Base-by-base conservation (phyloP, 1,139 yeast genomes). In the Suhomyces panamericanus region DNA sequence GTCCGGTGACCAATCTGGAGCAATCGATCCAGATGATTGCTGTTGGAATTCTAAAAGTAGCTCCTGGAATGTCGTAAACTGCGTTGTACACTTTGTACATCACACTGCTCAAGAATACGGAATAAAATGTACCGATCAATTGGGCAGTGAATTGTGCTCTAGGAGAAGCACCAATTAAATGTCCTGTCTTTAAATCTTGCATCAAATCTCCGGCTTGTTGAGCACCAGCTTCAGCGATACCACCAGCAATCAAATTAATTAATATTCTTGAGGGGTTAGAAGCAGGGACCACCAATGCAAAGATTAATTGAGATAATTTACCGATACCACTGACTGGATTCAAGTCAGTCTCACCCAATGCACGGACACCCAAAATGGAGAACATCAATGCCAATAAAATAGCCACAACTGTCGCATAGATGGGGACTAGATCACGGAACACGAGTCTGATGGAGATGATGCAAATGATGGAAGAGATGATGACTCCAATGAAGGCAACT, bases 281-380 rank as follows among this genome's bases (percentile, higher is more conserved):
- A 13, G 73, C 73, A 1, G 97, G 96, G n/a, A 90, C 75, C 5
- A 91, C 75, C 8, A 87, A 60, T 0, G 97, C 96, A 66, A 93
- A 89, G 4, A 93, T 64, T 37, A 93, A 73, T 62, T 93, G 99
- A 0, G 97, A 90, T 20, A 93, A 71, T 64, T 93, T 93, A 2
- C 99, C 98, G 35, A 93, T 91, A 0, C 98, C 98, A 58, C 96
- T 86, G 1, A 93, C 99, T 0, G 99, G 99, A 59, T 93, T 93
- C 54, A 93, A 75, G 66, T 93, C 99, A 0, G 99, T 93, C 62
- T 93, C 98, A 8, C 99, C 99, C 8, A 93, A 70, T 0, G 99
- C 97, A 42, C 98, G 73, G 0, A 93, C 96, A 1, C 96, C 99
- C 10, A 93, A 70, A 1, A 93, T 75, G 0, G 96, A 87, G 41